Conservation (phyloP, 139 green algal species). For the Micractinium sp. region DNA sequence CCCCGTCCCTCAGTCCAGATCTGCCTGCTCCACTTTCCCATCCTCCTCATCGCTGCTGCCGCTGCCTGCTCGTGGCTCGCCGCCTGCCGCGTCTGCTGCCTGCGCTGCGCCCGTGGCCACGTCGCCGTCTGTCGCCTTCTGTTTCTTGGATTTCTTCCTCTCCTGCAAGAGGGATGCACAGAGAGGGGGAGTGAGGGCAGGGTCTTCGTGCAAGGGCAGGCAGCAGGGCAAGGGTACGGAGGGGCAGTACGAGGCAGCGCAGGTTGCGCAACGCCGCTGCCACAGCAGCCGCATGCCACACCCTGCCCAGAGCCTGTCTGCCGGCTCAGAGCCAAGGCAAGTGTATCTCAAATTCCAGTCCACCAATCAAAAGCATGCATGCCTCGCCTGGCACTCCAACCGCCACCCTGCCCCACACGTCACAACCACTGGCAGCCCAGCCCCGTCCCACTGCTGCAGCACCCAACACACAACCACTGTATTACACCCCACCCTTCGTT, state of each 20-base stretch:
- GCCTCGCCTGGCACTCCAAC: neutral
- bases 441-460: too few species aligned
- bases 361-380: neutral
- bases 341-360: too few species aligned
- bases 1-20: neutral
- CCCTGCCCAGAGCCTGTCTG: too few species aligned
- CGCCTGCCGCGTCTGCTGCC: neutral
- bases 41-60: slow-evolving; percentile 21
- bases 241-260: too few species aligned
- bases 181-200: neutral
- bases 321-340: neutral
- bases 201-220: too few species aligned
- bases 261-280: too few species aligned
- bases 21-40: slow-evolving; percentile 13
- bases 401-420: too few species aligned
- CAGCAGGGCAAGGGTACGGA: too few species aligned
- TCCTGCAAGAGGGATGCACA: neutral
- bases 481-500: too few species aligned
- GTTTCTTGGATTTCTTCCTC: slow-evolving; percentile 33
- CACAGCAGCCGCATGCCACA: too few species aligned
- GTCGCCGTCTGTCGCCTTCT: slow-evolving; percentile 12
- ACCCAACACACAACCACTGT: too few species aligned
- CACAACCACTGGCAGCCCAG: too few species aligned
- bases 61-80: neutral
- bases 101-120: neutral